Base-by-base conservation (phyloP, 208 protist species). In the Leishmania mexicana region DNA sequence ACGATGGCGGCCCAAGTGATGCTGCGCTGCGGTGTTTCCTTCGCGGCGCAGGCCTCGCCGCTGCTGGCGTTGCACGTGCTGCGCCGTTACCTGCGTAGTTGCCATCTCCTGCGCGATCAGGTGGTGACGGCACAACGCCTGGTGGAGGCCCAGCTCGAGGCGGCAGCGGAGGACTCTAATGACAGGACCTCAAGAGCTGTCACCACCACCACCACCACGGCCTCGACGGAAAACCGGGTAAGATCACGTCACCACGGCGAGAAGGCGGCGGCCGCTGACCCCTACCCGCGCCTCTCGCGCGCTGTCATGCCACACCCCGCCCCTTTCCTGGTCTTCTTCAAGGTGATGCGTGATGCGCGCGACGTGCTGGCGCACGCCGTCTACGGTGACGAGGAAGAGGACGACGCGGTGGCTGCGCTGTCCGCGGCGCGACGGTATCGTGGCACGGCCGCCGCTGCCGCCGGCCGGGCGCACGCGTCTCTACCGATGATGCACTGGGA, bases 401-500 rank as follows among this genome's bases (percentile, higher is more conserved):
- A 49, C 24, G 75, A 64, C 2, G 62, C 31, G 4, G 6, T 54
- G 24, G 40, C 45, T 5, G 24, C 51, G n/a, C 7, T 67, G 53
- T 54, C 72, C 6, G 35, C 49, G 60, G 28, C 67, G 19, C 38
- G n/a, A 58, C n/a, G 28, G 35, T 54, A 47, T 38, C 53, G 21
- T 38, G 45, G 21, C 40, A 57, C 51, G 10, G 35, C 70, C 21
- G 53, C 51, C 49, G 65, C 17, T n/a, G 54, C n/a, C 11, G 72
- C 42, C 28, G 82, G 49, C 28, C 79, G 60, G 64, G 65, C 49
- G 47, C 65, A 57, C 71, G 76, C 67, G 58, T 78, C 85, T 17
- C 82, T 95, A 42, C 94, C 92, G 28, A 90, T 97, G 92, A 81
- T 96, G 65, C 94, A 97, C 80, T 97, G 94, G 93, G 87, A 90